phyloP scores from a whole-genome alignment of 2,329 filamentous ascomycete species.

The Colletotrichum melonis region DNA sequence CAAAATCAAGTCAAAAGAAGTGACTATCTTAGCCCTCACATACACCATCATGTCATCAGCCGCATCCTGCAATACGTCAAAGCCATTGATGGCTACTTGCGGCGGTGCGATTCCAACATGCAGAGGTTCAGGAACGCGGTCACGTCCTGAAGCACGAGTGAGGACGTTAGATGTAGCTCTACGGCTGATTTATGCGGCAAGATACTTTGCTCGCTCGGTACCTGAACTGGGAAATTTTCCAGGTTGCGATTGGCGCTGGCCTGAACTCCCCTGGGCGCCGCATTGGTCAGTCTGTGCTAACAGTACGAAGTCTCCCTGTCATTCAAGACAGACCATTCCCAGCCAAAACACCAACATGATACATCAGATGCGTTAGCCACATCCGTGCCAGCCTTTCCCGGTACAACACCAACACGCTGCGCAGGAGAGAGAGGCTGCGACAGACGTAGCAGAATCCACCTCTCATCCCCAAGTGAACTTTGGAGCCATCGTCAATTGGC shows the following conservation, averaged over 20 bases:
- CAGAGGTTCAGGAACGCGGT: constrained; percentile 4
- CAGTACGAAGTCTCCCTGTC: neutral
- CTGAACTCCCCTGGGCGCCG: constrained; percentile 1
- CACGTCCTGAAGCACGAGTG: neutral
- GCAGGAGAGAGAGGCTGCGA: constrained; percentile 28
- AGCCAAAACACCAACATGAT: neutral
- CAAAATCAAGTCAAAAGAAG: neutral
- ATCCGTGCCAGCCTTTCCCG: constrained; percentile 23
- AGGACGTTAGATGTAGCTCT: neutral
- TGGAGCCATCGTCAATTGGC: constrained; percentile 34
- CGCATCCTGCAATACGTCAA: neutral
- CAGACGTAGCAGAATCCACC: constrained; percentile 33
- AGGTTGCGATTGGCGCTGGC: neutral
- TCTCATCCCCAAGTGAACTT: constrained; percentile 23
- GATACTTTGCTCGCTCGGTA: neutral
- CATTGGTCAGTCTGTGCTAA: constrained; percentile 23
- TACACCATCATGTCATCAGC: neutral
- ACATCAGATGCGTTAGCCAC: constrained; percentile 28
- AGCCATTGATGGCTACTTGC: neutral
- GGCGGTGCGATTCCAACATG: neutral
- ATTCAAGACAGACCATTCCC: no score
- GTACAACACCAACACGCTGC: constrained; percentile 31
- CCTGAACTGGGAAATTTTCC: constrained; percentile 1
- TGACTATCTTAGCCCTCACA: neutral
- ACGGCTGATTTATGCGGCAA: neutral